These are phyloP conservation scores for Candida orba DNA, from an alignment of 805 yeast species.

Conservation along the genomic window DNA sequence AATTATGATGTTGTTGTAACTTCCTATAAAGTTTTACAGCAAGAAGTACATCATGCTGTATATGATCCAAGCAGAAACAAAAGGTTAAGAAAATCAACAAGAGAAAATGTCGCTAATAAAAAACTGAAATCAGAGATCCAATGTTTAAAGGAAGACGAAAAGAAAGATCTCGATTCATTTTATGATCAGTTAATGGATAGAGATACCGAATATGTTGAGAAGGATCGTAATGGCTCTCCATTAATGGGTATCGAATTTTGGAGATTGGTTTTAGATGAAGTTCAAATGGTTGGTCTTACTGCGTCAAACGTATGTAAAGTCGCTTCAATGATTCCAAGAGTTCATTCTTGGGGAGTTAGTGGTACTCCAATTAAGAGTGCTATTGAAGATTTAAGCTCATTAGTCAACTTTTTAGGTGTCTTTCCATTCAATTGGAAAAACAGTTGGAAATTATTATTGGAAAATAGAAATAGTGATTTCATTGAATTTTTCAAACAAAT, in stretches of 20 bases:
- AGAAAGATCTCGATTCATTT: background rate
- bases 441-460: conserved; percentile 11
- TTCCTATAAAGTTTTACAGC: conserved; percentile 63
- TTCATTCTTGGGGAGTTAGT: conserved; percentile 95
- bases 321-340: conserved; percentile 71
- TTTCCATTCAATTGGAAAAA: conserved; percentile 46
- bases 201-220: background rate
- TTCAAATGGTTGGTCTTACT: conserved; percentile 79
- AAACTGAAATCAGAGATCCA: background rate
- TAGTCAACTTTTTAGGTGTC: conserved; percentile 57
- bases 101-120: background rate
- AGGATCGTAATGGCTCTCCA: conserved; percentile 65
- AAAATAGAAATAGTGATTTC: conserved; percentile 30
- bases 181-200: conserved; percentile 9
- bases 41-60: conserved; percentile 73
- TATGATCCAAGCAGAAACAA: conserved; percentile 45
- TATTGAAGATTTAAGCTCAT: conserved; percentile 61
- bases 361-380: conserved; percentile 83
- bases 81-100: conserved; percentile 15
- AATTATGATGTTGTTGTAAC: conserved; percentile 74
- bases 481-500: conserved; percentile 43
- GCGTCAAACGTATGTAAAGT: conserved; percentile 73
- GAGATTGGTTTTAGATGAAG: conserved; percentile 90
- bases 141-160: background rate
- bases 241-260: conserved; percentile 77